These are phyloP conservation scores for Phylloporus sp. DNA, from an alignment of 768 basidiomycete genomes.

Conservation along the genomic window DNA sequence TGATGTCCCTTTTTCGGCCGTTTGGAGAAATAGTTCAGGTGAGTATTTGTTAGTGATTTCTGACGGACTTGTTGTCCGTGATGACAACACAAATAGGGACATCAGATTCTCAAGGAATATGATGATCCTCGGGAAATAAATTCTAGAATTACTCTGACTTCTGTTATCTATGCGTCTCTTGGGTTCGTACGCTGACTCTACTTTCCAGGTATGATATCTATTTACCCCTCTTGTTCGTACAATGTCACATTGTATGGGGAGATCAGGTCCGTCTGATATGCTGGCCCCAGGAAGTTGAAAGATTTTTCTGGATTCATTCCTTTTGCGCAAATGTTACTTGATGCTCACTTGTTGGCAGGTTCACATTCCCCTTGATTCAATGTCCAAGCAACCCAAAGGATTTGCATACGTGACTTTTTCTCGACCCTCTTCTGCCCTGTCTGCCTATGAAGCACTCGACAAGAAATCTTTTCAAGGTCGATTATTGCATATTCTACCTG, in stretches of 20 bases:
- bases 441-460: slow-evolving; percentile 77
- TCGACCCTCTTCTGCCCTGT: slow-evolving; percentile 46
- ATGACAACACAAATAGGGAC: slow-evolving; percentile 37
- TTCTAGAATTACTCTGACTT: slow-evolving; percentile 48
- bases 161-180: not conserved
- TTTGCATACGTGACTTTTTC: slow-evolving; percentile 58
- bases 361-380: slow-evolving; percentile 52
- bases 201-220: slow-evolving; percentile 13
- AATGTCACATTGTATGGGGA: slow-evolving; percentile 38
- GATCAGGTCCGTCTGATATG: slow-evolving; percentile 48
- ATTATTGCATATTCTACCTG: slow-evolving; percentile 84
- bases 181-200: slow-evolving; percentile 1
- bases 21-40: slow-evolving; percentile 81
- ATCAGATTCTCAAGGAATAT: slow-evolving; percentile 37
- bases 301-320: slow-evolving; percentile 41
- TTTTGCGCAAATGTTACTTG: not conserved
- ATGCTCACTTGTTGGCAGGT: slow-evolving; percentile 34
- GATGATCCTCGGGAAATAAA: slow-evolving; percentile 43
- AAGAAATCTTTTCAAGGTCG: slow-evolving; percentile 88
- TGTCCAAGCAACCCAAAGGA: slow-evolving; percentile 51
- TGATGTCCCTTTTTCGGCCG: slow-evolving; percentile 57
- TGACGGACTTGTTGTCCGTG: slow-evolving; percentile 15
- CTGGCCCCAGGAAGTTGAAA: slow-evolving; percentile 48
- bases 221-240: not conserved
- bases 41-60: slow-evolving; percentile 24